phyloP scores from a whole-genome alignment of 129 eudicot species.

The Helichrysum umbraculigerum region DNA sequence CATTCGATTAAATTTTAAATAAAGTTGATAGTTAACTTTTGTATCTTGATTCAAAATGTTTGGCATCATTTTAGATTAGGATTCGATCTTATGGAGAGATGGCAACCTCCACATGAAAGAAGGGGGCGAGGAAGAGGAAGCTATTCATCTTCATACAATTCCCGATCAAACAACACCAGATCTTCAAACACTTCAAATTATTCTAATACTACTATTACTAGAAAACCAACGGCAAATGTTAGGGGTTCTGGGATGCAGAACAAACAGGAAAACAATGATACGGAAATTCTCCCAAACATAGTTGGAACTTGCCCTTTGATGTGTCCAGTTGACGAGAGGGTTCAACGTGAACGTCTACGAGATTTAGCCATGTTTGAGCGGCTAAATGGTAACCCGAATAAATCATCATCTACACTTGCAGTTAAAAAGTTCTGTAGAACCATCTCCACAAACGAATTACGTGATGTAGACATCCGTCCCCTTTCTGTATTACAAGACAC shows the following conservation, averaged over 20 bases:
- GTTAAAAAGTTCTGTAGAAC: slow-evolving; percentile 99
- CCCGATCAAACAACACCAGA: slow-evolving; percentile 25
- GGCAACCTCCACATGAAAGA: slow-evolving; percentile 36
- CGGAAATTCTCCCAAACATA: slow-evolving; percentile 24
- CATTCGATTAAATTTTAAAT: no score
- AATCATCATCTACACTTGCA: slow-evolving; percentile 73
- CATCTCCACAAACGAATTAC: slow-evolving; percentile 54
- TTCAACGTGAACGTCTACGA: slow-evolving; percentile 72
- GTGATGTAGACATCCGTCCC: slow-evolving; percentile 64
- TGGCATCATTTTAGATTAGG: neutral
- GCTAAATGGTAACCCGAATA: slow-evolving; percentile 64
- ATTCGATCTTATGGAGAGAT: slow-evolving; percentile 32
- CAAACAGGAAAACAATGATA: slow-evolving; percentile 13
- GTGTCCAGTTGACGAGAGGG: slow-evolving; percentile 89
- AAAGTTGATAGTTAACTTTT: neutral
- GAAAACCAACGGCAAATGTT: slow-evolving; percentile 15
- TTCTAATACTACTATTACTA: neutral
- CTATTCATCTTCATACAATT: slow-evolving; percentile 25
- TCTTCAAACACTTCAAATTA: slow-evolving; percentile 22
- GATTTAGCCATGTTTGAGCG: slow-evolving; percentile 86
- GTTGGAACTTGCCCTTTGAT: slow-evolving; percentile 88
- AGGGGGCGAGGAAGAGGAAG: slow-evolving; percentile 35
- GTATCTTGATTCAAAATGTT: neutral
- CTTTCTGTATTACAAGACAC: slow-evolving; percentile 71
- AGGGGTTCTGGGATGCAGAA: neutral